Conservation (phyloP, 257 asterid genomes). For the Anisodus tanguticus region DNA sequence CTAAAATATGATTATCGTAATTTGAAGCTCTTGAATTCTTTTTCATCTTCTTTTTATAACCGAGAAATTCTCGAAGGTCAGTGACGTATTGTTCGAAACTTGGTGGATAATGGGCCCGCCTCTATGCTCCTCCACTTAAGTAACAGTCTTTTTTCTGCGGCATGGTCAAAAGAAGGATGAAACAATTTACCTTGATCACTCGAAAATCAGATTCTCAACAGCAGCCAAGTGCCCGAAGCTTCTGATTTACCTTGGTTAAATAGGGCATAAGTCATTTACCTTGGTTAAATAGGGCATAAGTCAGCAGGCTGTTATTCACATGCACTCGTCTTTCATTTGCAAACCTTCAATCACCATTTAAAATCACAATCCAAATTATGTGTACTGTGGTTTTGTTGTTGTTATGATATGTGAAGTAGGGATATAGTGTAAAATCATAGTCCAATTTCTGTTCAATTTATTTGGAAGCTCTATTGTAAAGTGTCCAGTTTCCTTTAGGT, state of each 20-base stretch:
- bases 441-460: not conserved
- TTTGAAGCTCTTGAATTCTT: not conserved
- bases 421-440: not conserved
- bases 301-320: not conserved
- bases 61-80: not conserved
- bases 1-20: not conserved
- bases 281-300: not conserved
- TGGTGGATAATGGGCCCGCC: not conserved
- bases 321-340: not conserved
- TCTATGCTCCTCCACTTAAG: not conserved
- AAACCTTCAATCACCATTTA: not conserved
- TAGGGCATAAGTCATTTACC: not conserved
- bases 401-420: not conserved
- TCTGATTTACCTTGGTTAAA: not conserved
- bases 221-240: not conserved
- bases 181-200: not conserved
- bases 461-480: constrained; percentile 27
- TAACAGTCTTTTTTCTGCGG: not conserved
- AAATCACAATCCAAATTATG: not conserved
- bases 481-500: constrained; percentile 56
- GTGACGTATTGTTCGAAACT: not conserved
- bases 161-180: not conserved
- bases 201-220: not conserved
- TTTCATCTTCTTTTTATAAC: not conserved
- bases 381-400: not conserved